phyloP scores from a whole-genome alignment of 106 monocot genomes.

The Allium fistulosum region DNA sequence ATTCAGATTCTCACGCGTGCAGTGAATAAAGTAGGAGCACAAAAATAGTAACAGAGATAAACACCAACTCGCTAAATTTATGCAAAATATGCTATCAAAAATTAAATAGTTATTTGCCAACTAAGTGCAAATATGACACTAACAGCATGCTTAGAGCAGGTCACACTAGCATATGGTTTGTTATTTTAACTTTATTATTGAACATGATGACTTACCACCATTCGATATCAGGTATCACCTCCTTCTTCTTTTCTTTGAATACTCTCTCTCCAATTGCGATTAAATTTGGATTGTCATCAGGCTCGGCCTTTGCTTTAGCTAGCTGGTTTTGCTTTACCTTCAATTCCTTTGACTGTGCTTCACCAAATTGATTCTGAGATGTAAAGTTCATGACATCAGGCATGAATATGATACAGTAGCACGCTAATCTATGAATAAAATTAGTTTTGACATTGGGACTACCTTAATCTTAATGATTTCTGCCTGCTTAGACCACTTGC shows the following conservation, averaged over 20 bases:
- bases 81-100: too few species aligned
- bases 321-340: constrained; percentile 85
- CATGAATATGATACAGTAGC: too few species aligned
- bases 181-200: too few species aligned
- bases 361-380: constrained; percentile 91
- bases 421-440: too few species aligned
- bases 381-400: background rate
- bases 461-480: constrained; percentile 79
- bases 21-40: too few species aligned
- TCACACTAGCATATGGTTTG: too few species aligned
- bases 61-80: too few species aligned
- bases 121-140: too few species aligned
- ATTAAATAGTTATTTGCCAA: too few species aligned
- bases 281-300: constrained; percentile 89
- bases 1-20: too few species aligned
- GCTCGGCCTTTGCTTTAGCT: constrained; percentile 83
- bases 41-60: too few species aligned
- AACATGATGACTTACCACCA: constrained; percentile 56
- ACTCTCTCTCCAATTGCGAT: constrained; percentile 73
- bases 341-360: constrained; percentile 87
- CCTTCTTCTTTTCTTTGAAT: constrained; percentile 67
- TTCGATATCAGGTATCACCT: constrained; percentile 83
- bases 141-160: too few species aligned
- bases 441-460: background rate
- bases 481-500: constrained; percentile 79